Percentiles rank a stretch among this genome's conserved stretches.
Evolutionary conservation across 2,329 filamentous ascomycete genomes (phyloP).

Genomic region (Lachnellula cervina): DNA sequence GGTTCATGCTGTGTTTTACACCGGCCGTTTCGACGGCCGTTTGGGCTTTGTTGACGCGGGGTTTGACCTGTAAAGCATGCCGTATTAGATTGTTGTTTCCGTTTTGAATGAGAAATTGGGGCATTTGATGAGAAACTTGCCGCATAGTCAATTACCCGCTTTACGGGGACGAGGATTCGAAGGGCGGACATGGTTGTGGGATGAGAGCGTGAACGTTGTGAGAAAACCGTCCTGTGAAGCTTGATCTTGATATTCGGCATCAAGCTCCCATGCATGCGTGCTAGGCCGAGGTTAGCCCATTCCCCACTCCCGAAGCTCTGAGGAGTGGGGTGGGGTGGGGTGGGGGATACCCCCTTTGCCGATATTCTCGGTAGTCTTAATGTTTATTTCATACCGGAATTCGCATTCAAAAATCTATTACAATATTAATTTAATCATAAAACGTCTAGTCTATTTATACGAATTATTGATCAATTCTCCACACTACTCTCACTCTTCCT

Average conservation of each 20-base stretch:
- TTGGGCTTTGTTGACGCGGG: slow-evolving; percentile 64
- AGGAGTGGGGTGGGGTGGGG: too few relatives aligned
- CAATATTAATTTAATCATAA: too few relatives aligned
- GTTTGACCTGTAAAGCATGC: slow-evolving; percentile 52
- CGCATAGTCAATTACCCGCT: slow-evolving; percentile 83
- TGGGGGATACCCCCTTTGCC: too few relatives aligned
- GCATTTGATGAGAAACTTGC: slow-evolving; percentile 44
- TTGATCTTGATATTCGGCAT: background rate
- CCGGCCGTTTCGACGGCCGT: slow-evolving; percentile 88
- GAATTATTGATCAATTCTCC: too few relatives aligned
- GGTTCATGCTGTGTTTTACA: slow-evolving; percentile 98
- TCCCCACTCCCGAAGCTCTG: too few relatives aligned
- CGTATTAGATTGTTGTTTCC: background rate
- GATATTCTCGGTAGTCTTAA: too few relatives aligned
- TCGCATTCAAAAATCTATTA: too few relatives aligned
- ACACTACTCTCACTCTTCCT: too few relatives aligned
- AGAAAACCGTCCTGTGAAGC: background rate
- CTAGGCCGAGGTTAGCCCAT: background rate
- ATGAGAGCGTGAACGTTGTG: background rate
- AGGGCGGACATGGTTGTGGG: slow-evolving; percentile 53
- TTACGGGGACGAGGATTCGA: slow-evolving; percentile 74
- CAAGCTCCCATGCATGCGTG: slow-evolving; percentile 6
- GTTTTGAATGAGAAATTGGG: background rate
- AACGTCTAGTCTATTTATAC: too few relatives aligned
- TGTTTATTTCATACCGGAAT: too few relatives aligned